phyloP scores from a whole-genome alignment of 2,329 filamentous ascomycete species.

The Albophoma yamanashiensis region DNA sequence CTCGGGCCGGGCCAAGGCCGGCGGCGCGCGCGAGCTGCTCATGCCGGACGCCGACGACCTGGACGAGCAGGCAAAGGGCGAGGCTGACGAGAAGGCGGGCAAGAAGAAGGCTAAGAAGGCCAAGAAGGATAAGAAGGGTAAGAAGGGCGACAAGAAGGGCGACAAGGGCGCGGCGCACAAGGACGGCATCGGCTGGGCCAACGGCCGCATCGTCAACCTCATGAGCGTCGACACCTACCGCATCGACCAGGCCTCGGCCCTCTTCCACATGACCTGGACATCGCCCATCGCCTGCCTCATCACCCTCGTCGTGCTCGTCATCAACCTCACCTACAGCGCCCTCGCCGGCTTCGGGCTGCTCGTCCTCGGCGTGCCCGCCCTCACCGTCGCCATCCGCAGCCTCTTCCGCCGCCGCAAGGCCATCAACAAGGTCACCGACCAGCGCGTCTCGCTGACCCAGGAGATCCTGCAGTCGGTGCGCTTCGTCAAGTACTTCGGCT shows the following conservation, averaged over 20 bases:
- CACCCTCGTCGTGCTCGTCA: slow-evolving; percentile 66
- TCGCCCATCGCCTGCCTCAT: slow-evolving; percentile 69
- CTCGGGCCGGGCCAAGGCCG: slow-evolving; percentile 79
- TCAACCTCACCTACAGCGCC: slow-evolving; percentile 86
- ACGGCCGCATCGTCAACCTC: slow-evolving; percentile 81
- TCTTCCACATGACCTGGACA: slow-evolving; percentile 90
- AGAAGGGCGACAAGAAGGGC: too few species aligned
- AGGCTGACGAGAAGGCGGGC: slow-evolving; percentile 17
- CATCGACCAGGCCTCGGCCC: slow-evolving; percentile 74
- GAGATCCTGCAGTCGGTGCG: slow-evolving; percentile 85
- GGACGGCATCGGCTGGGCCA: slow-evolving; percentile 79
- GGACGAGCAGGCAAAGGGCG: slow-evolving; percentile 21
- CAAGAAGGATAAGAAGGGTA: slow-evolving; percentile 26
- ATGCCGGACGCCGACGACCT: slow-evolving; percentile 30
- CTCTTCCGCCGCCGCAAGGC: slow-evolving; percentile 63
- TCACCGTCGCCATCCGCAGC: slow-evolving; percentile 66
- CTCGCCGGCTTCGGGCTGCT: slow-evolving; percentile 80
- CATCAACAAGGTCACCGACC: slow-evolving; percentile 92
- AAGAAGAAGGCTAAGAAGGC: slow-evolving; percentile 22
- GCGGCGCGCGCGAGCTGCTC: slow-evolving; percentile 39
- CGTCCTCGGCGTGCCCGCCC: slow-evolving; percentile 63
- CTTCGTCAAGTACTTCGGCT: slow-evolving; percentile 95
- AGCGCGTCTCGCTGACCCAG: slow-evolving; percentile 81
- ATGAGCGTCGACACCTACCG: slow-evolving; percentile 96
- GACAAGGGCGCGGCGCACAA: slow-evolving; percentile 24